Percentiles rank a stretch among this genome's conserved stretches.
phyloP scores from a whole-genome alignment of 139 green algal genomes.

The Tetradesmus obliquus region DNA sequence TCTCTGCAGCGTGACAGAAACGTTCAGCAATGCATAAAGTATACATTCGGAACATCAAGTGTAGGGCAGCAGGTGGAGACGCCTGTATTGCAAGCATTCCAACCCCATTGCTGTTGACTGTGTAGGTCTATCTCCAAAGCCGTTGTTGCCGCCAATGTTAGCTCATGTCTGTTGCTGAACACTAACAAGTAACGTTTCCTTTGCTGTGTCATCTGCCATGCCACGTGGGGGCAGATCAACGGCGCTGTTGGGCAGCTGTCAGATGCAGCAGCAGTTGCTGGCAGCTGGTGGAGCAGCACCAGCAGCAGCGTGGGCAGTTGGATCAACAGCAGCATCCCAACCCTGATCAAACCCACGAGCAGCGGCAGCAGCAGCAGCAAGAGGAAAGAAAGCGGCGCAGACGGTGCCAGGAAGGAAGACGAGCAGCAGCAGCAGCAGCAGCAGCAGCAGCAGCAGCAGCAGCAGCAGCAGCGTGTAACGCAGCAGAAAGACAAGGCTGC shows the following conservation, averaged over 20 bases:
- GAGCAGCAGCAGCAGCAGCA: not conserved
- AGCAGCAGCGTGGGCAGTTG: not conserved
- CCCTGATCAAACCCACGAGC: not conserved
- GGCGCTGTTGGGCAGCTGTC: slow-evolving; percentile 12
- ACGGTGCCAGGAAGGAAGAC: not conserved
- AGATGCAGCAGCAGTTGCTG: not conserved
- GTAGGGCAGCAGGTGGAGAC: not conserved
- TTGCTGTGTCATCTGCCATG: not conserved
- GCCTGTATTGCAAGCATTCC: not conserved
- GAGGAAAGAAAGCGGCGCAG: not conserved
- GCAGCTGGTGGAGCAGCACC: slow-evolving; percentile 25
- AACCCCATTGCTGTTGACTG: not conserved
- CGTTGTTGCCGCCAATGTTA: not conserved
- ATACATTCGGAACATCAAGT: too few species aligned
- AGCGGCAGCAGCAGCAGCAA: slow-evolving; percentile 23
- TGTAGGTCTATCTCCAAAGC: not conserved
- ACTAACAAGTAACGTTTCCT: too few species aligned
- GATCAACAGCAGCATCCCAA: not conserved
- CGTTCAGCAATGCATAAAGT: too few species aligned
- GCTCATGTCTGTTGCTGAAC: not conserved
- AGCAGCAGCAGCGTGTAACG: not conserved
- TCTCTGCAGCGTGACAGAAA: too few species aligned
- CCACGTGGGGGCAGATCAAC: not conserved
- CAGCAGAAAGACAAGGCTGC: not conserved
- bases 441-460: not conserved